Percentiles rank a stretch among this genome's conserved stretches.
phyloP scores from a whole-genome alignment of 345 rosid genomes.

The Gynandropsis gynandra region DNA sequence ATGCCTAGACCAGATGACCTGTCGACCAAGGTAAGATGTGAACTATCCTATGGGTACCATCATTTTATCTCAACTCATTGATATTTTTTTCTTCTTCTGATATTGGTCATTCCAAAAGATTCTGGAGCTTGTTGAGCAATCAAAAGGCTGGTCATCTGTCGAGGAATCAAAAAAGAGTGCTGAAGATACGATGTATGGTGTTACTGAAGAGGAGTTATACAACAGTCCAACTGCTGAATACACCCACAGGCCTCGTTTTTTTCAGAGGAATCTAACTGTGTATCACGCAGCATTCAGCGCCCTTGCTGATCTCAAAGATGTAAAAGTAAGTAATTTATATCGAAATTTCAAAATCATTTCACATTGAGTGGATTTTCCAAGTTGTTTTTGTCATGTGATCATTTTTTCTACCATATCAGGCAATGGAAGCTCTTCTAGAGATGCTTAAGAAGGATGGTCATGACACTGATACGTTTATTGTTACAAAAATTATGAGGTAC shows the following conservation, averaged over 20 bases:
- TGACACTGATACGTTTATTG: slow-evolving; percentile 53
- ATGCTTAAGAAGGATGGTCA: slow-evolving; percentile 72
- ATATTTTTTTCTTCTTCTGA: slow-evolving; percentile 19
- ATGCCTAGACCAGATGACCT: slow-evolving; percentile 53
- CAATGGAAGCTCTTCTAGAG: slow-evolving; percentile 58
- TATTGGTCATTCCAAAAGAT: slow-evolving; percentile 39
- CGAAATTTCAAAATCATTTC: slow-evolving; percentile 5
- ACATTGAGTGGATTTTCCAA: not conserved
- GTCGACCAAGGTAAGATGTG: slow-evolving; percentile 49
- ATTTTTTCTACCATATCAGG: slow-evolving; percentile 35
- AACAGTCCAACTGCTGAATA: slow-evolving; percentile 78
- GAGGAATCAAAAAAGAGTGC: slow-evolving; percentile 52
- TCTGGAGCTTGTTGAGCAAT: slow-evolving; percentile 74
- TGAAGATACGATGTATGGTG: slow-evolving; percentile 65
- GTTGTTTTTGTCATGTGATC: slow-evolving; percentile 17
- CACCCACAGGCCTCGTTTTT: slow-evolving; percentile 52
- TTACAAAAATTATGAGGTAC: slow-evolving; percentile 68
- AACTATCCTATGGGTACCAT: not conserved
- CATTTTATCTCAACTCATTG: not conserved
- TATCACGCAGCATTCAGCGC: slow-evolving; percentile 82
- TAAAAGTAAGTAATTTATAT: slow-evolving; percentile 45
- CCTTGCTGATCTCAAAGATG: slow-evolving; percentile 69
- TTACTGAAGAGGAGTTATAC: slow-evolving; percentile 81
- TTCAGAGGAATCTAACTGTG: slow-evolving; percentile 53
- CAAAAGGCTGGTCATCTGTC: slow-evolving; percentile 84